phyloP scores from a whole-genome alignment of 345 rosid genomes.

The Ceriops zippeliana region DNA sequence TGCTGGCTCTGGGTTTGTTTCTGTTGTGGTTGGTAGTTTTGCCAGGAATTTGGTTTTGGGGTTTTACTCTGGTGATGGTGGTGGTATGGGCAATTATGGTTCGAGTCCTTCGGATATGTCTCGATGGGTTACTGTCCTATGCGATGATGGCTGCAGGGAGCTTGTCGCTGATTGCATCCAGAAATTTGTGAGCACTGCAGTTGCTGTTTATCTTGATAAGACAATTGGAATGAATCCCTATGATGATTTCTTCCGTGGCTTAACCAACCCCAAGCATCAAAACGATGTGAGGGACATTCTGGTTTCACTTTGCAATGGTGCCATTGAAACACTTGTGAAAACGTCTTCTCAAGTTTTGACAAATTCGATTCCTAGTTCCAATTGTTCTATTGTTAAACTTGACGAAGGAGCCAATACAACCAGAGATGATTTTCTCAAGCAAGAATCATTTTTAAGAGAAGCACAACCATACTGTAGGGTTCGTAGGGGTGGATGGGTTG shows the following conservation, averaged over 20 bases:
- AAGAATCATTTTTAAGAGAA: conserved; percentile 23
- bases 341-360: conserved; percentile 83
- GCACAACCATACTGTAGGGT: conserved; percentile 29
- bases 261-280: conserved; percentile 85
- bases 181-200: conserved; percentile 74
- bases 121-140: conserved; percentile 51
- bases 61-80: conserved; percentile 43
- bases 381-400: conserved; percentile 29
- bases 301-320: conserved; percentile 72
- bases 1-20: conserved; percentile 76
- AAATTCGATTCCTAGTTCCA: conserved; percentile 21
- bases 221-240: conserved; percentile 74
- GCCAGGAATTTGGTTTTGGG: conserved; percentile 89
- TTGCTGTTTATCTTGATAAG: conserved; percentile 87
- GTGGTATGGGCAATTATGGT: conserved; percentile 15
- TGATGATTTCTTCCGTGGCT: conserved; percentile 71
- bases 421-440: conserved; percentile 18
- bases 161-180: conserved; percentile 73
- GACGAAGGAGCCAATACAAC: conserved; percentile 16
- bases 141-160: conserved; percentile 58
- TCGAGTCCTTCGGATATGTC: conserved; percentile 37
- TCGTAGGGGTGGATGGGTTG: conserved; percentile 48
- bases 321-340: conserved; percentile 68
- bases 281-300: conserved; percentile 56
- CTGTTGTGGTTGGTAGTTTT: conserved; percentile 83